These are phyloP conservation scores for Cytospora mali DNA, from an alignment of 2,329 filamentous ascomycete species.

Conservation along the genomic window DNA sequence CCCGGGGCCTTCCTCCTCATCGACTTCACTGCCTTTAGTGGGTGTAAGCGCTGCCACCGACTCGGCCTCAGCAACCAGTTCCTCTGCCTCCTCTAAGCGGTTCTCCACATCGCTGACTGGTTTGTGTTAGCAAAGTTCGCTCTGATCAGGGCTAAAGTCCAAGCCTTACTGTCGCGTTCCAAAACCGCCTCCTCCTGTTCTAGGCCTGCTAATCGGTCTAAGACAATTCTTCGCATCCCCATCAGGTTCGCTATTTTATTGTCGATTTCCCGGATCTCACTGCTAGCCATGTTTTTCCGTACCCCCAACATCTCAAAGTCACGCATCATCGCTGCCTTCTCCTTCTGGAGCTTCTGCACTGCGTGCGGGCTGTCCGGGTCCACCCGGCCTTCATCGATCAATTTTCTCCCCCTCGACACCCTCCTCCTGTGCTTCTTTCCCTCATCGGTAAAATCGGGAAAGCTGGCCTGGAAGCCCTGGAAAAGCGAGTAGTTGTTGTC, in stretches of 20 bases:
- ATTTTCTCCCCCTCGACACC: slow-evolving; percentile 73
- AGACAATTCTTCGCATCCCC: slow-evolving; percentile 87
- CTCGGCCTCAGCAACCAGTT: slow-evolving; percentile 60
- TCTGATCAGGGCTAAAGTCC: neutral
- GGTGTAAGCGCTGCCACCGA: slow-evolving; percentile 55
- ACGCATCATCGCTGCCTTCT: slow-evolving; percentile 78
- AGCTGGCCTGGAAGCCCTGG: slow-evolving; percentile 90
- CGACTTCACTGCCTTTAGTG: slow-evolving; percentile 45
- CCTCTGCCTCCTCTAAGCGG: slow-evolving; percentile 63
- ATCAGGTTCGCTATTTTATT: slow-evolving; percentile 93
- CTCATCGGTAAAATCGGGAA: slow-evolving; percentile 72
- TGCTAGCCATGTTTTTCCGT: slow-evolving; percentile 95
- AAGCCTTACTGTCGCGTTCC: slow-evolving; percentile 77
- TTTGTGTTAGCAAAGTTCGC: slow-evolving; percentile 36
- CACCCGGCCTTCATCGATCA: slow-evolving; percentile 67
- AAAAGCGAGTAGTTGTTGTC: slow-evolving; percentile 90
- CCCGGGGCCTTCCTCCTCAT: slow-evolving; percentile 53
- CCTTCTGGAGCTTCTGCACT: slow-evolving; percentile 74
- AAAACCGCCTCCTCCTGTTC: slow-evolving; percentile 90
- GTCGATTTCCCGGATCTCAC: slow-evolving; percentile 95
- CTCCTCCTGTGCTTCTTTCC: slow-evolving; percentile 71
- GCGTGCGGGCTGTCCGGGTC: slow-evolving; percentile 62
- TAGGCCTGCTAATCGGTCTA: slow-evolving; percentile 81
- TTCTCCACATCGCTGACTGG: slow-evolving; percentile 65
- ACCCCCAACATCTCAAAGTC: slow-evolving; percentile 88